Evolutionary conservation across 768 basidiomycete genomes (phyloP), one percentile per base, ranked within the genome.

Genomic region (Polyporus arcularius): DNA sequence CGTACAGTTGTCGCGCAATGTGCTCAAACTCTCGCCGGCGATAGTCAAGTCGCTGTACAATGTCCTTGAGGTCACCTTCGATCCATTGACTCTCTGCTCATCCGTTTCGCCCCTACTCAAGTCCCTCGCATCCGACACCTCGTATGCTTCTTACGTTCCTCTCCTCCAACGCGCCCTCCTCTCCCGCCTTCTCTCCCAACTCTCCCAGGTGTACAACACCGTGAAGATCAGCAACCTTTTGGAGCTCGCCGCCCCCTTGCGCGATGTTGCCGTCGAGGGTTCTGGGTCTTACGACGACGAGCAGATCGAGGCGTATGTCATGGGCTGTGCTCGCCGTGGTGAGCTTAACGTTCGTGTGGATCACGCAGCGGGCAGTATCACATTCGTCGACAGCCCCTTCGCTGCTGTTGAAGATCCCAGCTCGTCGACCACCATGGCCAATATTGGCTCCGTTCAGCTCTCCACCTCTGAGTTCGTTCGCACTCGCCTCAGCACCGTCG

Each of bases 121-220:
- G 45, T 69, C 78, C 4, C 83, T 96, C 57, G 69, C 75, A 40
- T 57, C 75, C 5, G 83, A 86, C 47, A 73, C 81, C 10, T 79
- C 85, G 1, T 95, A 91, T 68, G 79, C 89, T 0, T 86, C 89
- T 1, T 98, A 97, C 75, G 84, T 95, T 21, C 83, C 89, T n/a
- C 90, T 95, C 59, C 85, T 98, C 61, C 88, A 92, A 66, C 91
- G 90, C 57, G 96, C 96, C 46, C 83, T 97, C 16, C 87, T 98
- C 63, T 94, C 94, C 4, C 90, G 94, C 32, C 83, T 98, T 6
- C 85, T 98, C 66, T 87, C 88, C 30, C 93, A 96, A 72, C 87
- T 99, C 40, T 89, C 93, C 1, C 90, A 97, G 73, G 89, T 98
- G 14, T 99, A 98, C 76, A 89, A 88, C 31, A 86, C 89, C 12